Conservation (phyloP, 352 stramenopile genomes). For the Pythium pyrilobum region DNA sequence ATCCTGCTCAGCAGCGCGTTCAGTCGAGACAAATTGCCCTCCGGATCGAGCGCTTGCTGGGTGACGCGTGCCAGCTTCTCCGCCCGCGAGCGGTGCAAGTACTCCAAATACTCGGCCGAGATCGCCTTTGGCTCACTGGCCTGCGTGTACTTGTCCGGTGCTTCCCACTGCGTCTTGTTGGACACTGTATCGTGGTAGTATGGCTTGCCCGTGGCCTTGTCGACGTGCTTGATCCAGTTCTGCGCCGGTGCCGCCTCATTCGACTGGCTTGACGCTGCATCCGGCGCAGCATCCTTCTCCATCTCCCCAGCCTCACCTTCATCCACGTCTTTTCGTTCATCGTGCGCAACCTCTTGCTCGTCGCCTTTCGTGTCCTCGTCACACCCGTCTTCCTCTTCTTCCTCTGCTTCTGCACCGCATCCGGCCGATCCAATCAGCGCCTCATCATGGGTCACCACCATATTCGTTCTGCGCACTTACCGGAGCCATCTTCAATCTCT, state of each 20-base stretch:
- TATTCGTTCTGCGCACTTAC: neutral
- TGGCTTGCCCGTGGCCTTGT: slow-evolving; percentile 53
- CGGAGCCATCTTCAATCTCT: slow-evolving; percentile 22
- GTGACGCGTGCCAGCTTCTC: slow-evolving; percentile 49
- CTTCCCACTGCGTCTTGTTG: slow-evolving; percentile 65
- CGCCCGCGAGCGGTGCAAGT: slow-evolving; percentile 46
- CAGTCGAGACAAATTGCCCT: slow-evolving; percentile 60
- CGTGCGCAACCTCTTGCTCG: neutral
- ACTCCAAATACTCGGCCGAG: slow-evolving; percentile 59
- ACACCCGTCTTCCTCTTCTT: neutral
- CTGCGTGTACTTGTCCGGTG: slow-evolving; percentile 45
- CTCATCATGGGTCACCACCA: no score
- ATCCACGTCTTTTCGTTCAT: slow-evolving; percentile 18
- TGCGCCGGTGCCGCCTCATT: neutral
- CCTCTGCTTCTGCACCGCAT: neutral
- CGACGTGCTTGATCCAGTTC: slow-evolving; percentile 73
- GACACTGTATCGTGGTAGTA: slow-evolving; percentile 72
- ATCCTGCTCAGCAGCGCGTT: slow-evolving; percentile 70
- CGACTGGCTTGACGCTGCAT: neutral
- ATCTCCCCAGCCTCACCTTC: slow-evolving; percentile 14
- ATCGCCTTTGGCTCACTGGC: slow-evolving; percentile 13
- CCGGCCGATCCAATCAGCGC: neutral
- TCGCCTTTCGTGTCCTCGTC: neutral
- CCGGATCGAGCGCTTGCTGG: slow-evolving; percentile 61
- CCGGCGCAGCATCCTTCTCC: neutral